Evolutionary conservation across 768 basidiomycete genomes (phyloP), one percentile per base, ranked within the genome.

Genomic region (Auricularia heimuer): DNA sequence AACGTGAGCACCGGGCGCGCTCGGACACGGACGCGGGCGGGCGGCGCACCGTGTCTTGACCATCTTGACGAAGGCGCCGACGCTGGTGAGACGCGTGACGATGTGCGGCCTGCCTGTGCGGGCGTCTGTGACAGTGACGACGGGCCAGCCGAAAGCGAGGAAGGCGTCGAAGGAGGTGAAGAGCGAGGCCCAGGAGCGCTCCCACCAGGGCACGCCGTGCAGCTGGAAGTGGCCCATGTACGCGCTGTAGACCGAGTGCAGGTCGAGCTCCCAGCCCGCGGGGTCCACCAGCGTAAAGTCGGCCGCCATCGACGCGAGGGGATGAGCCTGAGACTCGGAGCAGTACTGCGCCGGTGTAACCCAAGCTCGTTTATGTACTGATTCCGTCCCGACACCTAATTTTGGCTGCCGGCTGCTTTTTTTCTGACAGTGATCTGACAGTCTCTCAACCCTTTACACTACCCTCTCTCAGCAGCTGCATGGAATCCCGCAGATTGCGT

Each of bases 121-220:
- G 54, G 79, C 72, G 71, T 92, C 89, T 42, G 91, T 92, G 54
- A 90, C 83, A 1, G 85, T 85, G 67, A 93, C 87, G 18, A 83
- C 85, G 3, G 91, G 91, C 91, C 90, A 93, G 47, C 87, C 89
- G 73, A 92, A 92, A 12, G 82, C 79, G 42, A 93, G 79, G 73
- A 93, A 93, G 35, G 83, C 84, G 61, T 89, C 88, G 71, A 92
- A 92, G 0, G 87, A 83, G 61, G 85, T 83, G 75, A 93, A 93
- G 42, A 88, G 77, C 61, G 85, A 83, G 3, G 88, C 87, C 91
- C 90, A 93, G 34, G 88, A 82, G 64, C 85, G 82, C 64, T 92
- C 89, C 68, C 63, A 87, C 90, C 90, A 92, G 42, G 85, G 80
- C 58, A 92, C 74, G 67, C 80, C 81, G 69, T 90, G 81, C 21